phyloP scores from a whole-genome alignment of 148 eudicot genomes.

The Agrostemma githago region DNA sequence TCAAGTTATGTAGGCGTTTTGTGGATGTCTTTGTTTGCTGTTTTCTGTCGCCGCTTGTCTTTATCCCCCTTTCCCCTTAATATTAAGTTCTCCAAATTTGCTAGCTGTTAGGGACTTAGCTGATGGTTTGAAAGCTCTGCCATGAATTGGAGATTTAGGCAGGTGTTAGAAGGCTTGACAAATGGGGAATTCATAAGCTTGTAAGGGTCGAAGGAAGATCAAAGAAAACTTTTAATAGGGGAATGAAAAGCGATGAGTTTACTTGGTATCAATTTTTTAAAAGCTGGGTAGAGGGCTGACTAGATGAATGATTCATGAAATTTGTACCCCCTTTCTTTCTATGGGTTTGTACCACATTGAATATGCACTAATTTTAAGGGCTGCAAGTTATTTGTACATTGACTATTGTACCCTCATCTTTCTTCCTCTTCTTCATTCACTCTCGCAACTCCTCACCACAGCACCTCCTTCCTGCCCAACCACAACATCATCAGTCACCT shows the following conservation, averaged over 20 bases:
- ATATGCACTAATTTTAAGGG: no score
- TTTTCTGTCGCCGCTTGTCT: neutral
- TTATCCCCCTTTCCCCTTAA: neutral
- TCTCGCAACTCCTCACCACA: no score
- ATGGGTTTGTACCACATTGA: no score
- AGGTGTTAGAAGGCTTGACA: no score
- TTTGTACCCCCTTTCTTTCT: no score
- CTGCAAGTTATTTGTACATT: no score
- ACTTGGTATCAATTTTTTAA: no score
- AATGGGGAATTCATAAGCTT: neutral
- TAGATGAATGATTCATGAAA: neutral
- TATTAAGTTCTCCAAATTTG: neutral
- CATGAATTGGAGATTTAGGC: neutral
- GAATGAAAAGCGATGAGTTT: neutral
- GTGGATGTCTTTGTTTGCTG: constrained; percentile 1
- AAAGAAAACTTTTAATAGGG: neutral
- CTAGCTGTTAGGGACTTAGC: neutral
- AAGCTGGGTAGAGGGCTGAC: neutral
- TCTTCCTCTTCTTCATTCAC: no score
- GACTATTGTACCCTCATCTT: no score
- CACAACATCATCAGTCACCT: no score
- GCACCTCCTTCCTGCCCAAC: no score
- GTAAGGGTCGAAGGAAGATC: neutral
- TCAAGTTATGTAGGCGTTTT: neutral
- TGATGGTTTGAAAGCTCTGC: neutral